These are phyloP conservation scores for Dothistroma pini DNA, from an alignment of 2,329 filamentous ascomycete genomes.

Conservation along the genomic window DNA sequence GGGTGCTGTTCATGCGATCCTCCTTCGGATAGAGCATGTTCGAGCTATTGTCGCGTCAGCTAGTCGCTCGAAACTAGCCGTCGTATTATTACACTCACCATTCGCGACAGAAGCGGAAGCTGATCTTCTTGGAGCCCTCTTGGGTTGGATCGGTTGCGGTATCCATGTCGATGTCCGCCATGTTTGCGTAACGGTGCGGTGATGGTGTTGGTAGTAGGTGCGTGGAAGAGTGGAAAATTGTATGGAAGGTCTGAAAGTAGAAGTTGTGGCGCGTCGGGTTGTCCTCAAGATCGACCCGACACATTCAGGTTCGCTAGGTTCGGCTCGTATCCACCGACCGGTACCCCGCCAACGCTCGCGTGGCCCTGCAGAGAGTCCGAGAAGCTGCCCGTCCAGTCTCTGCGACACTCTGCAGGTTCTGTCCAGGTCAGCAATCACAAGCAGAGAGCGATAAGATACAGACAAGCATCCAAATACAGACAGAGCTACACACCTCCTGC, in stretches of 20 bases:
- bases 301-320: not conserved
- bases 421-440: not conserved
- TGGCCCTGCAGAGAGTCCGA: not conserved
- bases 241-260: not conserved
- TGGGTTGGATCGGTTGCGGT: conserved; percentile 36
- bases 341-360: not conserved
- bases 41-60: conserved; percentile 53
- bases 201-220: not conserved
- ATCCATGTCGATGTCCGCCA: conserved; percentile 34
- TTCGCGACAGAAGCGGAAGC: conserved; percentile 97
- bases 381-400: not conserved
- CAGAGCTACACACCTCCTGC: not conserved
- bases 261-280: not conserved
- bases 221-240: not conserved
- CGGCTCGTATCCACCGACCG: not conserved
- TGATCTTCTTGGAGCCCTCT: conserved; percentile 67
- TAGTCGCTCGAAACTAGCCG: not conserved
- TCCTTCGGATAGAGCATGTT: conserved; percentile 99
- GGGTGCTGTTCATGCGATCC: conserved; percentile 74
- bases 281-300: not conserved
- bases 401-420: not conserved
- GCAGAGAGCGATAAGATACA: not conserved
- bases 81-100: conserved; percentile 52
- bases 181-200: conserved; percentile 8
- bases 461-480: not conserved